These are phyloP conservation scores for Pelargonium citronellum DNA, from an alignment of 441 rosid species.

Conservation along the genomic window DNA sequence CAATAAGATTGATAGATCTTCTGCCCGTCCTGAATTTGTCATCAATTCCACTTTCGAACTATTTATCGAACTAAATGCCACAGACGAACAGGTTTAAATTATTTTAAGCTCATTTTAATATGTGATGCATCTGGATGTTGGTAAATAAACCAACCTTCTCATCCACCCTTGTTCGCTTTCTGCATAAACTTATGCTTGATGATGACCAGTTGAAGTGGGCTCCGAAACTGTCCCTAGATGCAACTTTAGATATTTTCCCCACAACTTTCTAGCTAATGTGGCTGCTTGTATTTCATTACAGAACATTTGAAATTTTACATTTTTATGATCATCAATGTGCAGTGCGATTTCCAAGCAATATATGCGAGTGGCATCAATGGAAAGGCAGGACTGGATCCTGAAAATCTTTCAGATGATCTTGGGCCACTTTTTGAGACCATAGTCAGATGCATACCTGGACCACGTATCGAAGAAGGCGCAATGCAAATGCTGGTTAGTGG, in stretches of 20 bases:
- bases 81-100: slow-evolving; percentile 87
- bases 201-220: background rate
- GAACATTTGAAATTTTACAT: slow-evolving; percentile 14
- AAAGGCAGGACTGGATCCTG: slow-evolving; percentile 86
- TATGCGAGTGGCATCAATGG: slow-evolving; percentile 96
- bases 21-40: slow-evolving; percentile 93
- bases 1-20: slow-evolving; percentile 90
- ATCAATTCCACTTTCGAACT: slow-evolving; percentile 94
- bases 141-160: background rate
- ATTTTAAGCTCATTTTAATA: slow-evolving; percentile 3
- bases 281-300: background rate
- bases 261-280: background rate
- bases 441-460: slow-evolving; percentile 96
- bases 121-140: slow-evolving; percentile 8
- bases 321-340: slow-evolving; percentile 20
- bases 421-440: slow-evolving; percentile 86
- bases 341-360: slow-evolving; percentile 97
- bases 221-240: too few species aligned
- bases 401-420: slow-evolving; percentile 78
- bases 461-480: slow-evolving; percentile 80
- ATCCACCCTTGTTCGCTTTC: background rate
- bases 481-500: slow-evolving; percentile 98
- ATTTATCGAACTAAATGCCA: slow-evolving; percentile 85
- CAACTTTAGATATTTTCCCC: background rate
- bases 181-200: background rate